Evolutionary conservation across 1,284 basidiomycete species (phyloP), one percentile per base, ranked within the genome.

Genomic region (Tilletia caries): DNA sequence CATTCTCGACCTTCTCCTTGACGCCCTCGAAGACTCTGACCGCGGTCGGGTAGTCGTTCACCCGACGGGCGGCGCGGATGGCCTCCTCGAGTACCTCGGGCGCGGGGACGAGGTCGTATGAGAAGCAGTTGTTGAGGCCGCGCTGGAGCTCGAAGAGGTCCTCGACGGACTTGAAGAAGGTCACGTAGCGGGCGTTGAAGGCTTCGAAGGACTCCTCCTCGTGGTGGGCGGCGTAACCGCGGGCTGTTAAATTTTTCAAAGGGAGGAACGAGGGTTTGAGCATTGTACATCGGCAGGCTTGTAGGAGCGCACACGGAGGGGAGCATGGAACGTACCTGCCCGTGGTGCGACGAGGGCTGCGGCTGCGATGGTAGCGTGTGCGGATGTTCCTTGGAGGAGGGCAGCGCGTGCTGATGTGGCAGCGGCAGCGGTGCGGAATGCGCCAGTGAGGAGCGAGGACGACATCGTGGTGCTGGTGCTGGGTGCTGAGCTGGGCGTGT

Each of bases 81-180:
- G 95, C 95, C 73, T 91, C 91, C 86, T 95, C 93, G 73, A 97
- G 87, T 78, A 98, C 93, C 70, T 88, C 86, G 62, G 92, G 89
- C 10, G 93, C 90, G 58, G 95, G 95, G 32, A 98, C 96, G 74
- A 98, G 89, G 85, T 98, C 95, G 85, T 98, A 95, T 1, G 95
- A 92, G 84, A 98, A 98, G 86, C 93, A 96, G 88, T 98, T 98
- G 89, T 98, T 98, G 78, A 98, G 88, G 64, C 95, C 95, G 72
- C 95, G 91, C 71, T 82, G 78, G 34, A 82, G 73, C 87, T 98
- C 95, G 84, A 98, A 98, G 73, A 96, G 89, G 87, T 98, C 95
- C 83, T 93, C 89, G 67, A 94, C 93, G 67, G 89, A 88, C 82
- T 91, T 87, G 87, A 98, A 98, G 87, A 98, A 98, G 77, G 88